Conservation (phyloP, 2,329 filamentous ascomycete genomes). For the Verticillium dahliae region DNA sequence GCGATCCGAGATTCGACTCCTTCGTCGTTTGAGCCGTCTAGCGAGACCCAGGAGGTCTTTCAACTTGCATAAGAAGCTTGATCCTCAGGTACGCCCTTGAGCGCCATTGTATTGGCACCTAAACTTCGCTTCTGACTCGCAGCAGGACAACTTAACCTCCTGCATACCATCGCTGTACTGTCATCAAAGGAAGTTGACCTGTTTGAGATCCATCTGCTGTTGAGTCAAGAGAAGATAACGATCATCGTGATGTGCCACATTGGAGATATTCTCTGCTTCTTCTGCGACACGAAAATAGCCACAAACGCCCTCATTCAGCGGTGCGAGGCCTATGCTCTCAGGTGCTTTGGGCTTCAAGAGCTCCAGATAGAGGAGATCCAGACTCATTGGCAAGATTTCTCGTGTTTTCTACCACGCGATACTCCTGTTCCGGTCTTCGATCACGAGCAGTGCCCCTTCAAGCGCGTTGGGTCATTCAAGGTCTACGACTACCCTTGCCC, state of each 20-base stretch:
- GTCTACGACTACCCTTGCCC: neutral
- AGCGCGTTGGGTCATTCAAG: neutral
- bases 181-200: neutral
- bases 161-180: no score
- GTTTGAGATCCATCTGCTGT: neutral
- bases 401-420: neutral
- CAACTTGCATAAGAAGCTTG: neutral
- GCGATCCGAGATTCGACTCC: neutral
- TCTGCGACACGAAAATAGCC: neutral
- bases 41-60: neutral
- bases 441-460: neutral
- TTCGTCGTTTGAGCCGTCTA: neutral
- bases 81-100: neutral
- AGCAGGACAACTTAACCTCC: no score
- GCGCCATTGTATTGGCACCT: no score
- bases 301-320: neutral
- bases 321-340: neutral
- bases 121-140: no score
- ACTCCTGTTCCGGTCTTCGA: neutral
- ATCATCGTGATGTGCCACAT: neutral
- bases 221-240: neutral
- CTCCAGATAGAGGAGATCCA: neutral
- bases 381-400: neutral
- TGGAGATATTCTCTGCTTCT: neutral
- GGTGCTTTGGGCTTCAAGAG: neutral